Base-by-base conservation (phyloP, 2,329 filamentous ascomycete species). In the Polychaeton citri region DNA sequence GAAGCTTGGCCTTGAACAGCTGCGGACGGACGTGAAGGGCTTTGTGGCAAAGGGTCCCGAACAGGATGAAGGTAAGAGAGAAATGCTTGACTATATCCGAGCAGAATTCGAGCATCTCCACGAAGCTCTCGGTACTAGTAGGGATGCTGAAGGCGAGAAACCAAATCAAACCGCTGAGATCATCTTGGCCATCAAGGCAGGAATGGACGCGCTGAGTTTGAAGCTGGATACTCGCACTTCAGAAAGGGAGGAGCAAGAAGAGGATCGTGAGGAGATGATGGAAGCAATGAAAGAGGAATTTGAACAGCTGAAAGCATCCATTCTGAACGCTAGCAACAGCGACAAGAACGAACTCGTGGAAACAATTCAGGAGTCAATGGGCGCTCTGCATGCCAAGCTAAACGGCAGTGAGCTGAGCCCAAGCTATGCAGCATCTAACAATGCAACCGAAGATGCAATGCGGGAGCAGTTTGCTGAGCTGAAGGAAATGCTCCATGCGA, bases 201-300 rank as follows among this genome's bases (percentile, higher is more conserved):
- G 49, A 10, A 42, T 56, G 32, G 49, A 55, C n/a, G 44, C 42
- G 16, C 41, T 56, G 7, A 55, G 54, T 35, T 38, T 35, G 15
- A 38, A 47, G 18, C 39, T 45, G 30, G 43, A 47, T 10, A 44
- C 46, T 24, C 38, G 44, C 16, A 30, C 21, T 6, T 30, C 21
- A 43, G 62, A 58, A n/a, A 63, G 70, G 39, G 17, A 42, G 41
- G 21, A 51, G 36, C 52, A 58, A 26, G 51, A 55, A 4, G 59
- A 60, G 2, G 49, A 54, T 2, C 58, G 53, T 33, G 62, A 67
- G 12, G 65, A 67, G 28, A 59, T 68, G 38, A 69, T 78, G 26
- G 79, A 84, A 40, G 74, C 83, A 34, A 77, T 93, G 56, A 81
- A 81, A 53, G 75, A 76, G 28, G 84, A 92, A 51, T 81, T 93